Percentiles rank a stretch among this genome's conserved stretches.
These are phyloP conservation scores for Phytopythium boreale DNA, from an alignment of 352 stramenopile genomes.

Conservation along the genomic window DNA sequence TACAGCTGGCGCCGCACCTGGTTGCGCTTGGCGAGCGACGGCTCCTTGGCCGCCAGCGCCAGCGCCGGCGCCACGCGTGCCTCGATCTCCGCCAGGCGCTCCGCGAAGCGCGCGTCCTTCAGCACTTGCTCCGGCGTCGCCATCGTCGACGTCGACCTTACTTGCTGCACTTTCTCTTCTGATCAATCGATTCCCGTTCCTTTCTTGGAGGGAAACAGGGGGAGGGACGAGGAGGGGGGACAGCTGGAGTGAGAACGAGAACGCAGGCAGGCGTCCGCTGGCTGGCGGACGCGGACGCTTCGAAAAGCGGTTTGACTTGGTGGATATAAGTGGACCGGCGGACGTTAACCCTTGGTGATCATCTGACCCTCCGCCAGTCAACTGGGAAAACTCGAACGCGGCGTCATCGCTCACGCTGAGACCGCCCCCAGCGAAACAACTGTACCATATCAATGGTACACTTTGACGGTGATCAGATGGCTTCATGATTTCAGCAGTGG, in stretches of 20 bases:
- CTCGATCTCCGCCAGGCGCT: constrained; percentile 54
- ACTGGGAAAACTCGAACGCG: neutral
- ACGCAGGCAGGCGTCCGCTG: constrained; percentile 1
- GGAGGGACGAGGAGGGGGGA: constrained; percentile 7
- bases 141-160: neutral
- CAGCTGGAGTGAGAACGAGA: neutral
- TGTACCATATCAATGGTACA: neutral
- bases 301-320: neutral
- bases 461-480: neutral
- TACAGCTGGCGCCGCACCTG: constrained; percentile 67
- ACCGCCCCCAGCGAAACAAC: neutral
- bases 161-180: constrained; percentile 6
- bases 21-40: constrained; percentile 70
- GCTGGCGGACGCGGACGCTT: neutral
- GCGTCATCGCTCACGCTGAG: neutral
- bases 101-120: constrained; percentile 46
- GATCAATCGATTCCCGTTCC: neutral
- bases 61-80: constrained; percentile 42
- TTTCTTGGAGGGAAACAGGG: neutral
- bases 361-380: neutral
- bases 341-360: neutral
- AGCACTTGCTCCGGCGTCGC: constrained; percentile 54
- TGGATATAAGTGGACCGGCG: neutral
- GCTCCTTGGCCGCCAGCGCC: constrained; percentile 27
- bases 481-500: neutral